Base-by-base conservation (phyloP, 805 yeast species). In the Yamadazyma insecticola region DNA sequence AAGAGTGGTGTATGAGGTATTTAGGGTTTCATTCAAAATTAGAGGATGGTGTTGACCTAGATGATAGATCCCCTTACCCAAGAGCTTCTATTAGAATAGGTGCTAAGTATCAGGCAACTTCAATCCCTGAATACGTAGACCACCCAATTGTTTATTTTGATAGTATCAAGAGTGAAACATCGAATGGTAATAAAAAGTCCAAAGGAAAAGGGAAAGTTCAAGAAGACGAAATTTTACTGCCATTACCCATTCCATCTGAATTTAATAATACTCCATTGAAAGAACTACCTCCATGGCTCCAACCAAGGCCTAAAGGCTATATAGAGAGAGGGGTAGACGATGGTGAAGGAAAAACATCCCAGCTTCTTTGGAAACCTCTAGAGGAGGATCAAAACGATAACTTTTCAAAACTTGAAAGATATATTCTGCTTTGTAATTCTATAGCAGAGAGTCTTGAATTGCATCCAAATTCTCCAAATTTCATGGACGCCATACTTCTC, bases 1-100 rank as follows among this genome's bases (percentile, higher is more conserved):
- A 79, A 52, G 87, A 79, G 47, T 87, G 95, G 95, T 80, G 79
- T 2, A 81, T 78, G 60, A 57, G 94, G 41, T 87, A 82, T 47
- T 63, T 85, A 16, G 95, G 95, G 1, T 68, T 79, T 60, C 83
- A 84, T 51, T 74, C 86, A 1, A 65, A 73, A 26, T 53, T 83
- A 16, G 90, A 83, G 48, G 94, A 84, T 51, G 85, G 85, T 1
- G 66, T 84, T 26, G 92, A 86, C 50, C 47, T 74, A 5, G 85
- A 81, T 36, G 94, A 83, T 48, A 59, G 89, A 24, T 57, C 65
- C 4, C 86, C 88, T 1, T 81, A 81, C 43, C 92, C 95, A 0
- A 59, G 90, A 30, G 92, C 89, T 0, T 77, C 82, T 2, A 81
- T 92, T 0, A 59, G 92, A 37, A 50, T 86, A 4, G 95, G 95